phyloP scores from a whole-genome alignment of 495 filamentous ascomycete genomes.

The Talaromyces trachyspermus region DNA sequence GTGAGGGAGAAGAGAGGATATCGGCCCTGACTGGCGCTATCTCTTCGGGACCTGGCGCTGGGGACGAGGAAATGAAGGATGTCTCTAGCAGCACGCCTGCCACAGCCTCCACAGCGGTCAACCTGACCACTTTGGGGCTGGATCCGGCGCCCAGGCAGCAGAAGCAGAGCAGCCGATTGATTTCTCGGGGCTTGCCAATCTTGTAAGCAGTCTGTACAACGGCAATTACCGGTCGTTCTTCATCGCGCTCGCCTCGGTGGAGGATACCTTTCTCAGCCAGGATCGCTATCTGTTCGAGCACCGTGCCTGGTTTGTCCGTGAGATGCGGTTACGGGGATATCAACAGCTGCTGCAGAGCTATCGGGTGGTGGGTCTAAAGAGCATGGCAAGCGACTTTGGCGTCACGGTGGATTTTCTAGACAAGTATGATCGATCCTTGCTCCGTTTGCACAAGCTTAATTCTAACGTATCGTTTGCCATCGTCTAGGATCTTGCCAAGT shows the following conservation, averaged over 20 bases:
- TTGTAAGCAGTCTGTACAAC: constrained; percentile 85
- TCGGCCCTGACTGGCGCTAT: constrained; percentile 66
- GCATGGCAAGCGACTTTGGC: constrained; percentile 94
- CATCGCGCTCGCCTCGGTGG: constrained; percentile 78
- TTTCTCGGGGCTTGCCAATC: constrained; percentile 70
- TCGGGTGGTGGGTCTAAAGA: constrained; percentile 86
- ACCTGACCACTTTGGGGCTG: constrained; percentile 74
- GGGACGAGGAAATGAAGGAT: constrained; percentile 76
- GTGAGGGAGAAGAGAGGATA: constrained; percentile 78
- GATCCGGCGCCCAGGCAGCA: constrained; percentile 61
- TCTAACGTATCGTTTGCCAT: no score
- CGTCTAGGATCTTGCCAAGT: constrained; percentile 91
- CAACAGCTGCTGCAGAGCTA: constrained; percentile 97
- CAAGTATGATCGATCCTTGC: constrained; percentile 47
- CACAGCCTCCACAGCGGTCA: constrained; percentile 60
- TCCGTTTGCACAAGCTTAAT: no score
- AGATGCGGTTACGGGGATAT: constrained; percentile 94
- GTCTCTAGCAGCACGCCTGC: constrained; percentile 45
- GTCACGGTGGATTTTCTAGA: constrained; percentile 94
- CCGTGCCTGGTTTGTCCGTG: constrained; percentile 88
- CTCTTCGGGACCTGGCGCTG: constrained; percentile 69
- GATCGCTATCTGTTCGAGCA: constrained; percentile 94
- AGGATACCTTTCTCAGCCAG: constrained; percentile 86
- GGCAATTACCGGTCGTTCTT: constrained; percentile 94
- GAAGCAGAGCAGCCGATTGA: constrained; percentile 70